Evolutionary conservation across 1,284 basidiomycete genomes (phyloP), one percentile per base, ranked within the genome.

Genomic region (Rhodotorula sp.): DNA sequence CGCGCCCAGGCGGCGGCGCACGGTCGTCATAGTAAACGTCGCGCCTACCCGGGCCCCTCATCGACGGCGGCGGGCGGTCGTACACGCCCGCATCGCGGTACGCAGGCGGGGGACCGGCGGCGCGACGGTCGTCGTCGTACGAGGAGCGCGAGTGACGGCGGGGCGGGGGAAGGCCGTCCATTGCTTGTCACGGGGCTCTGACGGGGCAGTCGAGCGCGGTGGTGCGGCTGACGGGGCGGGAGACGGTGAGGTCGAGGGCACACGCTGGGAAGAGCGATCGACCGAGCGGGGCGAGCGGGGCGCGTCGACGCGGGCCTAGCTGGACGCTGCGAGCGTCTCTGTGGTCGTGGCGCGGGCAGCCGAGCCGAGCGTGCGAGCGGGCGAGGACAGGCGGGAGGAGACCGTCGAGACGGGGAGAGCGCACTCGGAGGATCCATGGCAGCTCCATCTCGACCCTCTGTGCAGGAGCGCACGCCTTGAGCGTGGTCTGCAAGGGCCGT

Each of bases 61-160:
- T 25, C 22, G 34, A 36, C 12, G 55, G 63, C 22, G 44, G 63
- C 6, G 46, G 39, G 13, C 19, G 56, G 56, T 53, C 34, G 58
- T 66, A 34, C 29, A n/a, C 39, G n/a, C 13, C n/a, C n/a, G 21
- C 56, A 55, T 65, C 64, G 44, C 36, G 34, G 46, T 57, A 48
- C 25, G 13, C 44, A 13, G 41, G 32, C 32, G 54, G 44, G 22
- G 63, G 63, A 5, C n/a, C n/a, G 21, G 29, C 51, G 5, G 29
- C 36, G n/a, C n/a, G 51, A n/a, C 62, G 22, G 39, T 55, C 62
- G 62, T 63, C 53, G 36, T 63, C 62, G 62, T 55, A 54, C 29
- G 51, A 10, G 37, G 39, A 39, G 21, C 62, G 51, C 39, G 62
- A 63, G 53, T 63, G 46, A n/a, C 62, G 39, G n/a, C 53, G 62